Conservation (phyloP, 176 grass and related monocot species). For the Eleusine coracana region DNA sequence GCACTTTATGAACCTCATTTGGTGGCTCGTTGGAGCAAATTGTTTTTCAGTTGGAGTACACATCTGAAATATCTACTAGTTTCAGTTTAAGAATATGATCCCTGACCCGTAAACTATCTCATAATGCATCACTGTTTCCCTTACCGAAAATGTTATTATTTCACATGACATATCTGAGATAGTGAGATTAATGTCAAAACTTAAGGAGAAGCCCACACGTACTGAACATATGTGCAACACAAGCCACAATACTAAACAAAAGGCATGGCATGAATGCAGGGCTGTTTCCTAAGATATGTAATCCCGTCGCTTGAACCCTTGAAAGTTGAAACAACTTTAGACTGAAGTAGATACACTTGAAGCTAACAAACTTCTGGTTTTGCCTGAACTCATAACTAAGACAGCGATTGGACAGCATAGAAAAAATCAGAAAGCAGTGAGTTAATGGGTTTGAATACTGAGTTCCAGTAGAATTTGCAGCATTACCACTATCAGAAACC, state of each 20-base stretch:
- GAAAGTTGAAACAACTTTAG: background rate
- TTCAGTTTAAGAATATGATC: background rate
- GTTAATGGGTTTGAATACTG: background rate
- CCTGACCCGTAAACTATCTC: background rate
- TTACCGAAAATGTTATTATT: background rate
- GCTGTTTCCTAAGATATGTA: background rate
- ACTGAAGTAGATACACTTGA: background rate
- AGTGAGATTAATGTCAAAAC: background rate
- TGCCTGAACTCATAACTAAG: background rate
- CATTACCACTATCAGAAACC: slow-evolving; percentile 40
- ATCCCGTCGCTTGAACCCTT: background rate
- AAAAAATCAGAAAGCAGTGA: background rate
- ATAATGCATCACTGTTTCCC: background rate
- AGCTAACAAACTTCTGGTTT: background rate
- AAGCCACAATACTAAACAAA: background rate
- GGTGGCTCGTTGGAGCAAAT: background rate
- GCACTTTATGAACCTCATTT: background rate
- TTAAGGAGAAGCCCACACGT: background rate
- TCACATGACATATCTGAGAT: background rate
- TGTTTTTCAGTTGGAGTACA: slow-evolving; percentile 5
- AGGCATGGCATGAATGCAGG: background rate
- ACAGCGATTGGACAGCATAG: background rate
- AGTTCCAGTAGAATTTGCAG: slow-evolving; percentile 2
- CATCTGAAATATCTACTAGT: background rate
- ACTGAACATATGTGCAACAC: background rate